A percentile compares a stretch with the other conserved stretches of the same genome.
Evolutionary conservation across 805 yeast genomes (phyloP).

Genomic region (Scheffersomyces stipitis): DNA sequence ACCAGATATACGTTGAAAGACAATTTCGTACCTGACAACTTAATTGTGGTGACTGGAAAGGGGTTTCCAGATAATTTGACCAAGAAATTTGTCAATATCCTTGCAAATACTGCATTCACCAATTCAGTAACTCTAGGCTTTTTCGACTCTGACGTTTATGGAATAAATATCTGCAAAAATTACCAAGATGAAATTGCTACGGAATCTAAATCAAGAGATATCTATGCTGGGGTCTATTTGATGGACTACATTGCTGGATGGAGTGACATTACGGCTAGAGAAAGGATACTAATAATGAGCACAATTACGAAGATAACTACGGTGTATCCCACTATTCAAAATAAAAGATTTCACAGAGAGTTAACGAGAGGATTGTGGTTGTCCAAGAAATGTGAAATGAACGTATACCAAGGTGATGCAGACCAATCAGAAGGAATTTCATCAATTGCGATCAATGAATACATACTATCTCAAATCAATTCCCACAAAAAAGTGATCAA

Average conservation of each 20-base stretch:
- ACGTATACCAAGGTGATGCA: constrained; percentile 15
- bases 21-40: neutral
- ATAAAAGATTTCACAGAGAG: constrained; percentile 38
- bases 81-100: constrained; percentile 33
- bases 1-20: neutral
- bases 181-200: constrained; percentile 17
- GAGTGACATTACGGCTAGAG: constrained; percentile 20
- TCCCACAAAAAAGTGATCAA: too few relatives aligned
- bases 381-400: constrained; percentile 59
- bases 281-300: constrained; percentile 15
- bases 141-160: constrained; percentile 68
- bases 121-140: too few relatives aligned
- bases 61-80: constrained; percentile 68
- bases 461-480: too few relatives aligned
- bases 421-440: neutral
- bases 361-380: constrained; percentile 53
- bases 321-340: neutral
- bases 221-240: constrained; percentile 42
- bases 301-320: neutral
- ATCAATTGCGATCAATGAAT: neutral
- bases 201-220: constrained; percentile 3
- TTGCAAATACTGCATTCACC: constrained; percentile 37
- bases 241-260: constrained; percentile 31
- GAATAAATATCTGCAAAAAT: constrained; percentile 50
- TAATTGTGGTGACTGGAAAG: constrained; percentile 54